Evolutionary conservation across 306 rosid species (phyloP).

Genomic region (Hippophae rhamnoides): DNA sequence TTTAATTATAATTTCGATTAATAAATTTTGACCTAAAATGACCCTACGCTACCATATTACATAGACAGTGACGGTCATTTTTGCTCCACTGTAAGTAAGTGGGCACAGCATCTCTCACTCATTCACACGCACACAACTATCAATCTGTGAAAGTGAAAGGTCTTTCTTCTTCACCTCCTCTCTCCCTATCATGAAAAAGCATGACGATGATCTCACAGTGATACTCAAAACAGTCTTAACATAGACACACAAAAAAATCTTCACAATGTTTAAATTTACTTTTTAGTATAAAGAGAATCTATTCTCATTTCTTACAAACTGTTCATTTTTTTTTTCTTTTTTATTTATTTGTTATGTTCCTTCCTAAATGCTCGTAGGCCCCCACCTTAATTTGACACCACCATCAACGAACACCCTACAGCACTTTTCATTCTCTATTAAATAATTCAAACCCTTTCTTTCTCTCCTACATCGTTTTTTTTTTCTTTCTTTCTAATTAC

Average conservation of each 20-base stretch:
- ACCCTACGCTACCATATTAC: constrained; percentile 11
- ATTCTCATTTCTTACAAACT: constrained; percentile 14
- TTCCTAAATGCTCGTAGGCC: neutral
- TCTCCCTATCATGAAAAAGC: neutral
- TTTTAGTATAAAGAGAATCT: constrained; percentile 17
- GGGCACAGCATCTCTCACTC: constrained; percentile 52
- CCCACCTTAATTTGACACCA: constrained; percentile 20
- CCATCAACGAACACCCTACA: constrained; percentile 9
- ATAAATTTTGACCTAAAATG: no score
- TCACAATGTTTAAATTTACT: neutral
- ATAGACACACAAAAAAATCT: neutral
- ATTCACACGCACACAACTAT: no score
- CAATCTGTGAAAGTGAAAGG: no score
- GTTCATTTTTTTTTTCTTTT: neutral
- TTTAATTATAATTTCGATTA: no score
- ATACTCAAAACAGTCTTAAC: neutral
- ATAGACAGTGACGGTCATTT: constrained; percentile 37
- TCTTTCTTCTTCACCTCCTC: no score
- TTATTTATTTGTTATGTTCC: neutral
- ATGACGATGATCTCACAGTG: neutral
- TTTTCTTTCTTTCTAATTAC: neutral
- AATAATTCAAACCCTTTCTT: constrained; percentile 10
- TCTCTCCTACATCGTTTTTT: neutral
- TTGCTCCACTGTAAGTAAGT: constrained; percentile 52
- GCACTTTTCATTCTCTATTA: constrained; percentile 2